These are phyloP conservation scores for Phytophthora niederhauseri DNA, from an alignment of 352 stramenopile species.

Conservation along the genomic window DNA sequence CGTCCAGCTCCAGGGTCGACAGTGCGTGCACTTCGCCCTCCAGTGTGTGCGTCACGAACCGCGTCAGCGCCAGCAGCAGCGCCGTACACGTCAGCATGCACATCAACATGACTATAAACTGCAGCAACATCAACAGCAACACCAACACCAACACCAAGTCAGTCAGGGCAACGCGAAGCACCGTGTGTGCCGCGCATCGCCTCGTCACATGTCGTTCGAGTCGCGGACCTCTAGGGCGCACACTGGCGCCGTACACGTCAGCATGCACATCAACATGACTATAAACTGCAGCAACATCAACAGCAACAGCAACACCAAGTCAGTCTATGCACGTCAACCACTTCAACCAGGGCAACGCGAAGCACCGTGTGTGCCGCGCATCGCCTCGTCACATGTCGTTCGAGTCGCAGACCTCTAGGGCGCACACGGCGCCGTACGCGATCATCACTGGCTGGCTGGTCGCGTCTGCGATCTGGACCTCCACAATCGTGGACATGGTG, in stretches of 20 bases:
- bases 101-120: slow-evolving; percentile 85
- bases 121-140: slow-evolving; percentile 7
- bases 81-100: slow-evolving; percentile 77
- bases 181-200: too few species aligned
- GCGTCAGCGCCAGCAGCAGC: slow-evolving; percentile 71
- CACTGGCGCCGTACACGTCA: slow-evolving; percentile 70
- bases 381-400: slow-evolving; percentile 4
- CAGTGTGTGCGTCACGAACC: slow-evolving; percentile 76
- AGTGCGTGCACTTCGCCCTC: slow-evolving; percentile 68
- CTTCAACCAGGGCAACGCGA: slow-evolving; percentile 9
- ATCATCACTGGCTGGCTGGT: slow-evolving; percentile 56
- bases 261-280: slow-evolving; percentile 79
- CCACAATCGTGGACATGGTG: slow-evolving; percentile 78
- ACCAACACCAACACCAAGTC: too few species aligned
- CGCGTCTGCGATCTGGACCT: slow-evolving; percentile 57
- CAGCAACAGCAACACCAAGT: slow-evolving; percentile 12
- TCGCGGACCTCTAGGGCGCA: too few species aligned
- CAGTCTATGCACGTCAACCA: slow-evolving; percentile 10
- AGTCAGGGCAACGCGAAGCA: too few species aligned
- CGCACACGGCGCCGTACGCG: slow-evolving; percentile 62
- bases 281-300: slow-evolving; percentile 55
- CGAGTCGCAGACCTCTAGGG: slow-evolving; percentile 49
- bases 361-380: background rate
- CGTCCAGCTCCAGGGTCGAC: slow-evolving; percentile 63
- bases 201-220: too few species aligned